phyloP scores from a whole-genome alignment of 2,329 filamentous ascomycete species.

The Fusarium continuum region DNA sequence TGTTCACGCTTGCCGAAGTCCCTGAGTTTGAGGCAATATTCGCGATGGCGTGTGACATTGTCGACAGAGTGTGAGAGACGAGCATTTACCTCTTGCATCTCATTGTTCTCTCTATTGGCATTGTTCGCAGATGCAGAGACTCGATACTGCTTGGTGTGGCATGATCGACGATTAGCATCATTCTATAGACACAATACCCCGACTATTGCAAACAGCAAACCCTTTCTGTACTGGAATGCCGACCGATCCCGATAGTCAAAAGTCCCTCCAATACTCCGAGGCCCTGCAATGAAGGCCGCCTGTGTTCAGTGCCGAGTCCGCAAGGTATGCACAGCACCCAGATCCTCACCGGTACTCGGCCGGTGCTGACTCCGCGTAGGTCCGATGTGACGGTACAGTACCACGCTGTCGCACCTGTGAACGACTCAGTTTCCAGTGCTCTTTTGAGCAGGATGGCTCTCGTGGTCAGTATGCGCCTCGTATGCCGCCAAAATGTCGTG shows the following conservation, averaged over 20 bases:
- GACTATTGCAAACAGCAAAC: too few relatives aligned
- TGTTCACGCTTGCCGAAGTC: neutral
- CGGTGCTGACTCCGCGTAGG: slow-evolving; percentile 41
- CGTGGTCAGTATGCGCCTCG: slow-evolving; percentile 35
- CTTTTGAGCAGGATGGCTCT: slow-evolving; percentile 42
- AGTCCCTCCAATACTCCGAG: neutral
- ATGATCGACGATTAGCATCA: neutral
- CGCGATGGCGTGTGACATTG: neutral
- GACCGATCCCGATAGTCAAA: neutral
- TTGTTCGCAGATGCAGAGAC: neutral
- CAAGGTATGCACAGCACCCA: slow-evolving; percentile 32
- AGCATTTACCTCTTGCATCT: neutral
- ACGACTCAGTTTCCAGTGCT: slow-evolving; percentile 42
- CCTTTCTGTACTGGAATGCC: neutral
- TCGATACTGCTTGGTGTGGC: neutral
- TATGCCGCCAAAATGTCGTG: slow-evolving; percentile 42
- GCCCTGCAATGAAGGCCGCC: slow-evolving; percentile 39
- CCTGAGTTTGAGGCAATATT: neutral
- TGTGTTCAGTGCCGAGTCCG: slow-evolving; percentile 44
- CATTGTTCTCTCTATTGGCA: neutral
- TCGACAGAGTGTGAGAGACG: neutral
- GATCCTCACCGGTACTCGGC: slow-evolving; percentile 32
- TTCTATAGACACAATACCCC: too few relatives aligned
- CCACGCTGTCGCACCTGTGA: slow-evolving; percentile 42
- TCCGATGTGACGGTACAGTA: slow-evolving; percentile 43